These are phyloP conservation scores for Rhodofomes roseus DNA, from an alignment of 1,284 basidiomycete species.

Conservation along the genomic window DNA sequence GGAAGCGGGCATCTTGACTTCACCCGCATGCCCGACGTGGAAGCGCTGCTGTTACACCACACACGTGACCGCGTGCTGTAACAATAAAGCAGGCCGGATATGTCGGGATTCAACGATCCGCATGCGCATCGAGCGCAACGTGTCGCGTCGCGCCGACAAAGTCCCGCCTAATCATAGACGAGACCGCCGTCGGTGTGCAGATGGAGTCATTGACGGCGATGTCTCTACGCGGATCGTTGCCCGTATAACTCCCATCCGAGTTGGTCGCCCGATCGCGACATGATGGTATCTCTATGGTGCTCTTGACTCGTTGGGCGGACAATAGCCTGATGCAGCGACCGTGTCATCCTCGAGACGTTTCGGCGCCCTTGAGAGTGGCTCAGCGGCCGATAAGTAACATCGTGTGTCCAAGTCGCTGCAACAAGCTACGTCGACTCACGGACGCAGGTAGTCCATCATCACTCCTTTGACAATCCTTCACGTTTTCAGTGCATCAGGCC, in stretches of 20 bases:
- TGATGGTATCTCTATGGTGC: background rate
- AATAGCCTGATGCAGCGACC: background rate
- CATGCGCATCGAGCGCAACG: background rate
- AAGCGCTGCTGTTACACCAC: background rate
- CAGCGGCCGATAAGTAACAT: constrained; percentile 2
- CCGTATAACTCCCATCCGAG: background rate
- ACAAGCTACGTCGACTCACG: background rate
- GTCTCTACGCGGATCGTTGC: background rate
- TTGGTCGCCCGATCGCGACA: background rate
- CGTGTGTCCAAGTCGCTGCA: background rate
- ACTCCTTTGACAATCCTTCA: background rate
- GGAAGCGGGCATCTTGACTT: background rate
- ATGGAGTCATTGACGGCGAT: background rate
- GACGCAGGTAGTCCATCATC: background rate
- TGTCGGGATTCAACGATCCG: background rate
- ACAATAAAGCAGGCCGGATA: background rate
- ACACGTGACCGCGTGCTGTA: constrained; percentile 1
- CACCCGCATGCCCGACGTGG: background rate
- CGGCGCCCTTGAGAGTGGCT: background rate
- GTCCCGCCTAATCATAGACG: background rate
- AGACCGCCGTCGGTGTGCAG: background rate
- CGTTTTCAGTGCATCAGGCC: background rate
- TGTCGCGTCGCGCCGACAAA: background rate
- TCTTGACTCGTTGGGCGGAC: background rate
- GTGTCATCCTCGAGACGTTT: background rate